These are phyloP conservation scores for Candida railenensis DNA, from an alignment of 805 yeast species.

Conservation along the genomic window DNA sequence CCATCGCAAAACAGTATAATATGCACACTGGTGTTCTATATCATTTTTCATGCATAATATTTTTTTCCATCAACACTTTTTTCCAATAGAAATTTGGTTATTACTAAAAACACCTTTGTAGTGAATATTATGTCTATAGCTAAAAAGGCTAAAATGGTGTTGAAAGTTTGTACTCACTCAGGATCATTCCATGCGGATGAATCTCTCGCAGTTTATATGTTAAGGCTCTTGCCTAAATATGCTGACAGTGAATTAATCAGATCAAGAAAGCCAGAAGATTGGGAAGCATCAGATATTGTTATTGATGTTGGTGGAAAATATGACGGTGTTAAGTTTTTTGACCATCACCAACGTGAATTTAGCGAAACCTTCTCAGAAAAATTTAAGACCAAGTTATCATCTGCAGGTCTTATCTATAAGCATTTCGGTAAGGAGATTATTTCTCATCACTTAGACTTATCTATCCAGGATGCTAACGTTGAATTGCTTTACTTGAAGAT, in stretches of 20 bases:
- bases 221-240: conserved; percentile 69
- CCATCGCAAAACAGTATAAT: background rate
- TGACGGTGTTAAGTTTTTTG: conserved; percentile 82
- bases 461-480: conserved; percentile 39
- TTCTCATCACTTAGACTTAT: conserved; percentile 40
- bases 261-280: conserved; percentile 76
- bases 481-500: conserved; percentile 70
- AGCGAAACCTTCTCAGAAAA: conserved; percentile 63
- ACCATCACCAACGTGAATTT: conserved; percentile 96
- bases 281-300: conserved; percentile 88
- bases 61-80: background rate
- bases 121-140: conserved; percentile 2
- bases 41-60: background rate
- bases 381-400: conserved; percentile 76
- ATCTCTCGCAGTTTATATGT: conserved; percentile 86
- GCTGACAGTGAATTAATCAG: conserved; percentile 68
- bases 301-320: conserved; percentile 94
- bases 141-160: conserved; percentile 18
- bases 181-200: conserved; percentile 98
- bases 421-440: conserved; percentile 77
- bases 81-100: background rate
- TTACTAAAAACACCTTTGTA: background rate
- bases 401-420: conserved; percentile 92
- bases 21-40: background rate
- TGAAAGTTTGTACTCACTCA: conserved; percentile 83